Evolutionary conservation across 2,329 filamentous ascomycete genomes (phyloP).

Genomic region (Daldinia sp.): DNA sequence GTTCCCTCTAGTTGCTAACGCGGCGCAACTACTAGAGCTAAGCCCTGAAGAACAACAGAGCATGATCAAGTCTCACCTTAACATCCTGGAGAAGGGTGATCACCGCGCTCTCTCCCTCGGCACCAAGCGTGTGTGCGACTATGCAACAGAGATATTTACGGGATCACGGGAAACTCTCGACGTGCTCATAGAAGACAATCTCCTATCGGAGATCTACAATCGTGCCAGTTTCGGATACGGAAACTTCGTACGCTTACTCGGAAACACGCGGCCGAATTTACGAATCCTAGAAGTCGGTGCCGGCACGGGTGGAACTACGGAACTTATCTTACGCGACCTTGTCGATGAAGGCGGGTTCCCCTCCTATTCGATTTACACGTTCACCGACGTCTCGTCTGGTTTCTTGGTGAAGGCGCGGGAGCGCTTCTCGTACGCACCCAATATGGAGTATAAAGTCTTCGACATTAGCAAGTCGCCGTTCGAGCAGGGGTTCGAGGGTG

Average conservation of each 20-base stretch:
- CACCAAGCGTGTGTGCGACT: slow-evolving; percentile 37
- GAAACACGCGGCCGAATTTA: slow-evolving; percentile 25
- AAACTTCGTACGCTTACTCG: slow-evolving; percentile 33
- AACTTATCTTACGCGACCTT: slow-evolving; percentile 38
- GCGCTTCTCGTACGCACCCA: slow-evolving; percentile 35
- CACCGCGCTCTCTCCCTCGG: slow-evolving; percentile 31
- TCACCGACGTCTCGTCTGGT: slow-evolving; percentile 43
- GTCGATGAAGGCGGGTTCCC: slow-evolving; percentile 34
- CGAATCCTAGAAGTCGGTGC: slow-evolving; percentile 42
- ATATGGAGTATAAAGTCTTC: slow-evolving; percentile 43
- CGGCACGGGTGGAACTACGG: slow-evolving; percentile 42
- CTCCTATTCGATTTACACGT: slow-evolving; percentile 38
- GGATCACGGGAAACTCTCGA: slow-evolving; percentile 43
- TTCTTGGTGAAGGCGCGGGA: slow-evolving; percentile 43
- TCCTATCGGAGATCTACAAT: slow-evolving; percentile 45
- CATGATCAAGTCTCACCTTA: slow-evolving; percentile 28
- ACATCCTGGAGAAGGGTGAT: slow-evolving; percentile 30
- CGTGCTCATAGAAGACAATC: slow-evolving; percentile 44
- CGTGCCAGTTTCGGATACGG: slow-evolving; percentile 39
- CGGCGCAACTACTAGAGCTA: background rate
- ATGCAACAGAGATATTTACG: slow-evolving; percentile 34
- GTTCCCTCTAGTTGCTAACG: slow-evolving; percentile 30
- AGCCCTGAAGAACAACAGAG: background rate
- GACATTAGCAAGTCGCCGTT: slow-evolving; percentile 44
- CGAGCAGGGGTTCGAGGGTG: slow-evolving; percentile 45